Conservation (phyloP, 1,284 basidiomycete species). For the Sporisorium iseilematis-ciliati region DNA sequence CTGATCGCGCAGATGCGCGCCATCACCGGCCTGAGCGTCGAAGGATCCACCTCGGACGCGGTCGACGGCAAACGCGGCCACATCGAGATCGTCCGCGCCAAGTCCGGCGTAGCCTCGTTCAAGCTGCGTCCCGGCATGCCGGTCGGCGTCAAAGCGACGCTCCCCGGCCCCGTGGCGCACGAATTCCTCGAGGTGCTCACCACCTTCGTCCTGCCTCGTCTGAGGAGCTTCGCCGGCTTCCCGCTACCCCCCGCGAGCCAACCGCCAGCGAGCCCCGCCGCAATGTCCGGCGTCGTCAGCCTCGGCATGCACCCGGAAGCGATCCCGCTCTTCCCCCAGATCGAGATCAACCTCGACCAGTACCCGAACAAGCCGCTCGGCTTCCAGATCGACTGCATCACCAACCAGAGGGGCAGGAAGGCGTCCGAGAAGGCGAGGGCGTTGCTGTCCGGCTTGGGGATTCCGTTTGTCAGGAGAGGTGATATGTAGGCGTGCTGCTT, state of each 20-base stretch:
- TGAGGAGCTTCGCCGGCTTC: conserved; percentile 90
- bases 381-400: conserved; percentile 68
- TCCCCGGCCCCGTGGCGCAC: conserved; percentile 91
- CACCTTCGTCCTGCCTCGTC: conserved; percentile 92
- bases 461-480: conserved; percentile 66
- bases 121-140: conserved; percentile 84
- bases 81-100: conserved; percentile 83
- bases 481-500: conserved; percentile 33
- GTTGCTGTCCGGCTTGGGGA: conserved; percentile 63
- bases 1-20: conserved; percentile 88
- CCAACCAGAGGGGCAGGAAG: conserved; percentile 65
- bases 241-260: conserved; percentile 75
- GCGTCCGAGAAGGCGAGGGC: conserved; percentile 65
- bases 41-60: conserved; percentile 58
- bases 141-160: conserved; percentile 86
- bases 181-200: conserved; percentile 88
- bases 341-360: conserved; percentile 68
- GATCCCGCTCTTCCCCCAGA: conserved; percentile 85
- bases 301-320: conserved; percentile 87
- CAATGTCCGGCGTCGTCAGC: conserved; percentile 86
- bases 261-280: conserved; percentile 73
- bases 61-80: conserved; percentile 40
- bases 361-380: conserved; percentile 65
- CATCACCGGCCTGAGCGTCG: conserved; percentile 82
- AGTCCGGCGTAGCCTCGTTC: conserved; percentile 86